Percentiles rank a stretch among this genome's conserved stretches.
Evolutionary conservation across 768 basidiomycete genomes (phyloP).

Genomic region (Amylocystis lapponica): DNA sequence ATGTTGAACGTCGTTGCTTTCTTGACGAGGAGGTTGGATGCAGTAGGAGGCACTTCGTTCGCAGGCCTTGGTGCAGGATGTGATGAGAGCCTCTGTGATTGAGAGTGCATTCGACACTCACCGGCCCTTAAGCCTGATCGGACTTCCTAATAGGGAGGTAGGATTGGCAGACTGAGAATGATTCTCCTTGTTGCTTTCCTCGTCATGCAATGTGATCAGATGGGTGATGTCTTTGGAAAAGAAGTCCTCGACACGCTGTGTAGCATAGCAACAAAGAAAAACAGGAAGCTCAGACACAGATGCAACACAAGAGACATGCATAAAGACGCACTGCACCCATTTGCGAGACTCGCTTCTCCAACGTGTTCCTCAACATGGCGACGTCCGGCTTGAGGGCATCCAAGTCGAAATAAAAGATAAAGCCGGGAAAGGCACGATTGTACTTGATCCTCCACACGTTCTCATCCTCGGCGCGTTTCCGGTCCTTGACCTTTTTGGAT

Average conservation of each 20-base stretch:
- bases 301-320: neutral
- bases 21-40: slow-evolving; percentile 44
- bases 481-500: slow-evolving; percentile 41
- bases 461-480: slow-evolving; percentile 47
- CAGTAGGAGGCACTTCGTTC: slow-evolving; percentile 23
- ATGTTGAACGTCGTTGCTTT: slow-evolving; percentile 68
- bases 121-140: slow-evolving; percentile 57
- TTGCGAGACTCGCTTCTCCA: slow-evolving; percentile 52
- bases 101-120: slow-evolving; percentile 24
- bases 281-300: slow-evolving; percentile 4
- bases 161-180: slow-evolving; percentile 21
- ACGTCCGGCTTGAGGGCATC: slow-evolving; percentile 37
- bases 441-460: slow-evolving; percentile 82
- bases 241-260: slow-evolving; percentile 79
- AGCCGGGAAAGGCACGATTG: slow-evolving; percentile 74
- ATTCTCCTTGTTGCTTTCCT: slow-evolving; percentile 47
- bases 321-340: slow-evolving; percentile 72
- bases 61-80: slow-evolving; percentile 2
- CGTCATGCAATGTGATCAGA: slow-evolving; percentile 54
- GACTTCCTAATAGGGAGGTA: slow-evolving; percentile 48
- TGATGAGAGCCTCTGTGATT: slow-evolving; percentile 1
- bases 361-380: slow-evolving; percentile 29
- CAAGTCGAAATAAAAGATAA: slow-evolving; percentile 81
- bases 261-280: neutral
- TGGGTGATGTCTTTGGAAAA: slow-evolving; percentile 86